Base-by-base conservation (phyloP, 805 yeast genomes). In the Millerago galiae region DNA sequence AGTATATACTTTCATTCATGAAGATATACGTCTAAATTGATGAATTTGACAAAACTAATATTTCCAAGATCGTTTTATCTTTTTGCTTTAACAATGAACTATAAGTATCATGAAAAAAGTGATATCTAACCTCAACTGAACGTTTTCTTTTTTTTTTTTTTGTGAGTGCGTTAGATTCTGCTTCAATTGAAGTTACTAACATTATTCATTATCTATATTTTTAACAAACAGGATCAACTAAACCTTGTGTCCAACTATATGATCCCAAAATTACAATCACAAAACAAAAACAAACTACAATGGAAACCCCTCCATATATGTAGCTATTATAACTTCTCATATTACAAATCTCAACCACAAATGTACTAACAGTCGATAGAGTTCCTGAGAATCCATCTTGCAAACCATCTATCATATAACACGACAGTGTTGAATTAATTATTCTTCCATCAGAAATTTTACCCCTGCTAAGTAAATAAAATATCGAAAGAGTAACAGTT, bases 341-440 rank as follows among this genome's bases (percentile, higher is more conserved):
- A 4, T 61, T 59, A 42, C 60, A 68, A 31, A 86, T 59, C 58
- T 89, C 97, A 34, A 74, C 78, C 8, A 84, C 71, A 51, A 88
- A 83, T 1, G 96, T 83, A 42, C 91, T 81, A 32, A 86, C 75
- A 0, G 96, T 85, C 32, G 87, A 77, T 39, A 83, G 60, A 3
- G 76, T 71, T 1, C 90, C 95, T 55, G 87, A 79, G 45, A 75
- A 79, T 0, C 95, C 95, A 50, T 76, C 75, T 15, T 63, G 67
- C 2, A 83, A 55, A 0, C 83, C 89, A 8, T 51, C 47, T 1
- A 81, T 52, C 4, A 78, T 74, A 32, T 75, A 78, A 47, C 85
- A 77, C 1, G 67, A 55, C 5, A 72, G 46, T 0, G 49, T 24
- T 4, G 56, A 52, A 8, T 59, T 49, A 1, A 71, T 62, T 1